phyloP scores from a whole-genome alignment of 2,329 filamentous ascomycete species.

The Dothiorella sarmentorum region DNA sequence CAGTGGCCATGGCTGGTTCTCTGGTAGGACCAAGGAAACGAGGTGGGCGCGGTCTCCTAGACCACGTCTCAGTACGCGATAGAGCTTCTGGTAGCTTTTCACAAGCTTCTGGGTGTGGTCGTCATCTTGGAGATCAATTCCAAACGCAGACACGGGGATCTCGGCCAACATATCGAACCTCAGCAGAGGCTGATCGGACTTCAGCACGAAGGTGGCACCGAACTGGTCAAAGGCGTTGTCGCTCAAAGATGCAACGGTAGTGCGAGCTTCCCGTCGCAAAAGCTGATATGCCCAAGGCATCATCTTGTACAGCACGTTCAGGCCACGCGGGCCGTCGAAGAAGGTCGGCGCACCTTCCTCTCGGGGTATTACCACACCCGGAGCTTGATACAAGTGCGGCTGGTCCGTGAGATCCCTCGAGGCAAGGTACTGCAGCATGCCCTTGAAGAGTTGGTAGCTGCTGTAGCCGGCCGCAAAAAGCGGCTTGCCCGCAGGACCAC shows the following conservation, averaged over 20 bases:
- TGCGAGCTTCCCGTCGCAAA: slow-evolving; percentile 70
- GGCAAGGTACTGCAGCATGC: slow-evolving; percentile 80
- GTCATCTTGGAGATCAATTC: slow-evolving; percentile 25
- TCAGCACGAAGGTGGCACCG: slow-evolving; percentile 74
- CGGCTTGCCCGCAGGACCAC: slow-evolving; percentile 66
- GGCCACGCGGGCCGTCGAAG: slow-evolving; percentile 68
- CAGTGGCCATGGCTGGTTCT: slow-evolving; percentile 35
- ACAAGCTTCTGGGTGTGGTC: slow-evolving; percentile 28
- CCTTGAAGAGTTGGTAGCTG: slow-evolving; percentile 93
- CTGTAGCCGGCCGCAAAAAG: slow-evolving; percentile 77
- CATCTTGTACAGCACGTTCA: slow-evolving; percentile 92
- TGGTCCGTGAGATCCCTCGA: slow-evolving; percentile 68
- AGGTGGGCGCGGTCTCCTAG: slow-evolving; percentile 71
- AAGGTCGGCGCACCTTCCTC: slow-evolving; percentile 61
- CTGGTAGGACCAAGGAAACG: slow-evolving; percentile 45
- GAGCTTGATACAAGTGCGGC: slow-evolving; percentile 53
- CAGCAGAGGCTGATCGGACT: slow-evolving; percentile 49
- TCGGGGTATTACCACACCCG: slow-evolving; percentile 31
- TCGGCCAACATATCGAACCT: slow-evolving; percentile 54
- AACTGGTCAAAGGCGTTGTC: slow-evolving; percentile 76
- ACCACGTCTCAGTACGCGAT: slow-evolving; percentile 65
- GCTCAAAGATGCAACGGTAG: slow-evolving; percentile 71
- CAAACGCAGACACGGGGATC: slow-evolving; percentile 35
- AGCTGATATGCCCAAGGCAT: slow-evolving; percentile 74
- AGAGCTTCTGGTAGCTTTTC: slow-evolving; percentile 54